Evolutionary conservation across 768 basidiomycete genomes (phyloP).

Genomic region (Suillus clintonianus): DNA sequence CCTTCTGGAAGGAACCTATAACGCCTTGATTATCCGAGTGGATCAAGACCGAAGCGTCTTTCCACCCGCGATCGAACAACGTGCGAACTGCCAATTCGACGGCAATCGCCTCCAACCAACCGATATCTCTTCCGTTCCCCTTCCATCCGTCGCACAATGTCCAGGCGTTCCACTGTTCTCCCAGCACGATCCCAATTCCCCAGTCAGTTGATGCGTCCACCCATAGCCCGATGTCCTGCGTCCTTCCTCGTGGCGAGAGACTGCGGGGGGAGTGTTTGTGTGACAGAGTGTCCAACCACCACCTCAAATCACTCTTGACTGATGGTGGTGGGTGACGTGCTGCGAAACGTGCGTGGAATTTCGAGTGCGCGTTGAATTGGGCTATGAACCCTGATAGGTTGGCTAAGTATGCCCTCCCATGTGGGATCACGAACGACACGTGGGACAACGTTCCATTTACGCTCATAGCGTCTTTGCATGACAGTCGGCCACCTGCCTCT

Average conservation of each 20-base stretch:
- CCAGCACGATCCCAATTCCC: no score
- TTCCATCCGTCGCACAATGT: slow-evolving; percentile 33
- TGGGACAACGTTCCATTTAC: neutral
- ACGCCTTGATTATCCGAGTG: slow-evolving; percentile 36
- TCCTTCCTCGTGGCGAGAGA: no score
- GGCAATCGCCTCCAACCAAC: slow-evolving; percentile 48
- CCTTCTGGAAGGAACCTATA: slow-evolving; percentile 38
- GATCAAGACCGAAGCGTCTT: neutral
- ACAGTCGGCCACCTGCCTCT: neutral
- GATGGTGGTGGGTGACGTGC: no score
- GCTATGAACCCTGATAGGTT: no score
- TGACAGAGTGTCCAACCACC: no score
- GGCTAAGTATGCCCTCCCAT: no score
- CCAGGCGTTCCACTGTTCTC: slow-evolving; percentile 30
- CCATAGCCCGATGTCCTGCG: no score
- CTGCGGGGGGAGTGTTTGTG: no score
- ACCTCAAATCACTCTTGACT: no score
- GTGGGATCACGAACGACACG: neutral
- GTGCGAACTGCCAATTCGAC: slow-evolving; percentile 40
- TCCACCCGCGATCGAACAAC: neutral
- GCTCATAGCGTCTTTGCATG: neutral
- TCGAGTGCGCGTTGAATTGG: no score
- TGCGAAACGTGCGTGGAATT: no score
- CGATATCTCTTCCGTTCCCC: slow-evolving; percentile 36
- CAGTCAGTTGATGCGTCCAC: no score